Conservation (phyloP, 306 rosid species). For the Neltuma alba region DNA sequence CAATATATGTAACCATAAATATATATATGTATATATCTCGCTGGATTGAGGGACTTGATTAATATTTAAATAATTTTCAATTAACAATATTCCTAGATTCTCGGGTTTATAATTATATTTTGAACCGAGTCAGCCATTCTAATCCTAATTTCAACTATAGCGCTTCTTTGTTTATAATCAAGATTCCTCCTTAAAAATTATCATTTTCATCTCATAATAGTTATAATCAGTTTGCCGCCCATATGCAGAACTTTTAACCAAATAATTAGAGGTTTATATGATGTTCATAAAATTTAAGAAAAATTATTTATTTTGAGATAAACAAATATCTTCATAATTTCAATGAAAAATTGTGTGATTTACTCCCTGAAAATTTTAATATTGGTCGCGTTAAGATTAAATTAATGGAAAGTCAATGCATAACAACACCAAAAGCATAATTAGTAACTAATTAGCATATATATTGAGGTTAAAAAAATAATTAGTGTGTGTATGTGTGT, state of each 20-base stretch:
- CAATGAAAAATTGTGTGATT: neutral
- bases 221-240: neutral
- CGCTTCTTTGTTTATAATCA: neutral
- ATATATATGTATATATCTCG: too few species aligned
- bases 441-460: neutral
- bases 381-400: neutral
- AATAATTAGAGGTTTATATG: too few species aligned
- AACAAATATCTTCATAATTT: neutral
- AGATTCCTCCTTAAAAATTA: neutral
- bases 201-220: neutral
- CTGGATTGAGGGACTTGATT: neutral
- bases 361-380: neutral
- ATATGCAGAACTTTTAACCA: neutral
- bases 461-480: neutral
- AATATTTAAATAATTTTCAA: neutral
- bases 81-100: neutral
- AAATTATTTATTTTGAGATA: too few species aligned
- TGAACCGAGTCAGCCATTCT: neutral
- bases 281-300: neutral
- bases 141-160: neutral
- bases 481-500: too few species aligned
- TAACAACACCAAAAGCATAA: neutral
- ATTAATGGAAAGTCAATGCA: conserved; percentile 14
- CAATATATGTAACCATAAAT: too few species aligned
- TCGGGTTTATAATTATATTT: neutral